Conservation (phyloP, 208 protist species). For the Strigomonas oncopelti region DNA sequence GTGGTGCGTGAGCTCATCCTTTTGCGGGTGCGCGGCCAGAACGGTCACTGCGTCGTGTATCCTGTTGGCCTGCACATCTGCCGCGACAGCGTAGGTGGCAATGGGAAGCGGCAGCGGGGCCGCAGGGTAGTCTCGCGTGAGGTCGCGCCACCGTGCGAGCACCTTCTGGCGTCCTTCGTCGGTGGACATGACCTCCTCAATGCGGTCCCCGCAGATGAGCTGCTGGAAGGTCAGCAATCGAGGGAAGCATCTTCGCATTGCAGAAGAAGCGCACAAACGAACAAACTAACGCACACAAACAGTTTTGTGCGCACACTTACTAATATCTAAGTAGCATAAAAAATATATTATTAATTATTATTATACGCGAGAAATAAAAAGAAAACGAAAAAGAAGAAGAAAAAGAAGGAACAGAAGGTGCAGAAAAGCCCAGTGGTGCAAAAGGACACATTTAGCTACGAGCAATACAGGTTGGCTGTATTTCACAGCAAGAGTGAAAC, state of each 20-base stretch:
- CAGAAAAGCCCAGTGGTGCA: too few relatives aligned
- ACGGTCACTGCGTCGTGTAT: constrained; percentile 34
- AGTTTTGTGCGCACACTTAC: too few relatives aligned
- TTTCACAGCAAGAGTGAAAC: too few relatives aligned
- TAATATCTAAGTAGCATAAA: too few relatives aligned
- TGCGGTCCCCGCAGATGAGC: constrained; percentile 43
- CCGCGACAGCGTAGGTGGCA: constrained; percentile 29
- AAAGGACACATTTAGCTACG: too few relatives aligned
- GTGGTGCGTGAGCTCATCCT: constrained; percentile 15
- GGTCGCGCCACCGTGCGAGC: not conserved
- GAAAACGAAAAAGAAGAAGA: constrained; percentile 15
- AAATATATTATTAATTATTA: not conserved
- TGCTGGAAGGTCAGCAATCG: constrained; percentile 56
- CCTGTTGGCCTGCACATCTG: constrained; percentile 21
- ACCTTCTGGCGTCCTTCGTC: not conserved
- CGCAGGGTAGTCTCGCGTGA: constrained; percentile 16
- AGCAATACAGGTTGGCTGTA: too few relatives aligned
- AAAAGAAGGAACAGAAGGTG: too few relatives aligned
- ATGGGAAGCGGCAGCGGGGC: constrained; percentile 56
- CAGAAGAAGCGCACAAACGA: too few relatives aligned
- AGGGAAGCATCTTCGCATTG: constrained; percentile 28
- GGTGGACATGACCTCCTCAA: constrained; percentile 2
- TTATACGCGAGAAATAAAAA: constrained; percentile 2
- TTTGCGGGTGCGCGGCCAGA: constrained; percentile 39
- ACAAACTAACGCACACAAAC: too few relatives aligned